Conservation (phyloP, 371 early-diverging fungal species). For the Sporodiniella umbellata region DNA sequence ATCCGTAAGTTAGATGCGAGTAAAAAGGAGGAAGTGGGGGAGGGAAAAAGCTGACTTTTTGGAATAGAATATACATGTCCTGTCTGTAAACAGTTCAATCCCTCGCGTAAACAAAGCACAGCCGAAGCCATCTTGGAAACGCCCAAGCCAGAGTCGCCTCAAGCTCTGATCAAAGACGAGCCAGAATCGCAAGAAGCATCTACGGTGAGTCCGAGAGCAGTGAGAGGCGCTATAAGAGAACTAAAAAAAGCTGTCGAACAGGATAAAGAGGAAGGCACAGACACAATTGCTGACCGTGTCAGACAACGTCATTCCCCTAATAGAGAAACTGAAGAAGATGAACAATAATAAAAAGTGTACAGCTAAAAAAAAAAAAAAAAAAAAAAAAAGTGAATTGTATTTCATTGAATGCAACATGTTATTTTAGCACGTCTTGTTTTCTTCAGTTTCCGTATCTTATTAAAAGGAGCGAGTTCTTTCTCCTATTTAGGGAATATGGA, state of each 20-base stretch:
- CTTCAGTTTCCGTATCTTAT: no score
- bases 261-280: not conserved
- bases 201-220: not conserved
- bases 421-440: no score
- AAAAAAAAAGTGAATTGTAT: not conserved
- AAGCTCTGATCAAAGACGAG: not conserved
- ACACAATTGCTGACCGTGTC: not conserved
- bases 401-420: not conserved
- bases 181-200: not conserved
- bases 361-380: not conserved
- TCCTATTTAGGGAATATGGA: no score
- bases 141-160: not conserved
- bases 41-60: not conserved
- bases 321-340: not conserved
- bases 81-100: constrained; percentile 27
- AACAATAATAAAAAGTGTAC: not conserved
- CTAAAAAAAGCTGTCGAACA: not conserved
- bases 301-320: not conserved
- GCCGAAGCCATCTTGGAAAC: not conserved
- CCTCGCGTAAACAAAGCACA: constrained; percentile 13
- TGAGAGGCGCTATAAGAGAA: not conserved
- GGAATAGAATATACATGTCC: constrained; percentile 24
- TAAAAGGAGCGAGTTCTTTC: no score
- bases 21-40: no score
- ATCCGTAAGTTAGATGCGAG: constrained; percentile 61